Percentiles rank a stretch among this genome's conserved stretches.
phyloP scores from a whole-genome alignment of 1,284 basidiomycete genomes.

The Phellinidium pouzarii region DNA sequence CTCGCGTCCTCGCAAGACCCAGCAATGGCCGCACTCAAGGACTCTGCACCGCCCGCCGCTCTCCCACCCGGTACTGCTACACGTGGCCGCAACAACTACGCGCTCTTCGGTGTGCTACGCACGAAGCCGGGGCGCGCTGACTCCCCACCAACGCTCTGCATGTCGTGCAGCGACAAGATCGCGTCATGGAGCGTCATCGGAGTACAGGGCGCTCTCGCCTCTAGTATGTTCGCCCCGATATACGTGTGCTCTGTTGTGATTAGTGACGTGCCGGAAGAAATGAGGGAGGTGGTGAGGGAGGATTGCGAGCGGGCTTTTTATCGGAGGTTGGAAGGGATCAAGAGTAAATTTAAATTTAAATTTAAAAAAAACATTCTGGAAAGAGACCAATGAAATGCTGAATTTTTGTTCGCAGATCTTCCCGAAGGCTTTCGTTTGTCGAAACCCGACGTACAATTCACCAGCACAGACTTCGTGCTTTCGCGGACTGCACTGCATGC shows the following conservation, averaged over 20 bases:
- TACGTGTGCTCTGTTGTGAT: slow-evolving; percentile 64
- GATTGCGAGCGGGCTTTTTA: slow-evolving; percentile 61
- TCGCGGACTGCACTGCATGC: slow-evolving; percentile 39
- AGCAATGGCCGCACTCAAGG: slow-evolving; percentile 62
- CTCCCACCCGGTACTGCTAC: slow-evolving; percentile 39
- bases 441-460: slow-evolving; percentile 50
- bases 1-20: slow-evolving; percentile 67
- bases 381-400: too few relatives aligned
- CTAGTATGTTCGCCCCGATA: slow-evolving; percentile 51
- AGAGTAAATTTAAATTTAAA: slow-evolving; percentile 34
- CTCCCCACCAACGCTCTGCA: slow-evolving; percentile 69
- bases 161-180: slow-evolving; percentile 92
- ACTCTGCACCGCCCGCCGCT: slow-evolving; percentile 34
- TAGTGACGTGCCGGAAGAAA: slow-evolving; percentile 41
- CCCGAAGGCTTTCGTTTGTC: slow-evolving; percentile 41
- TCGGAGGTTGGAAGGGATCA: slow-evolving; percentile 35
- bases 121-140: slow-evolving; percentile 90
- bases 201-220: slow-evolving; percentile 75
- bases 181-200: slow-evolving; percentile 77
- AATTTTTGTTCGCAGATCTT: slow-evolving; percentile 24
- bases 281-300: slow-evolving; percentile 36
- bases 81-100: slow-evolving; percentile 75
- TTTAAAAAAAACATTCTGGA: too few relatives aligned
- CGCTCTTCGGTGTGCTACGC: slow-evolving; percentile 66
- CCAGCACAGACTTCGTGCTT: slow-evolving; percentile 49